These are phyloP conservation scores for Glebionis coronaria DNA, from an alignment of 129 eudicot species.

Conservation along the genomic window DNA sequence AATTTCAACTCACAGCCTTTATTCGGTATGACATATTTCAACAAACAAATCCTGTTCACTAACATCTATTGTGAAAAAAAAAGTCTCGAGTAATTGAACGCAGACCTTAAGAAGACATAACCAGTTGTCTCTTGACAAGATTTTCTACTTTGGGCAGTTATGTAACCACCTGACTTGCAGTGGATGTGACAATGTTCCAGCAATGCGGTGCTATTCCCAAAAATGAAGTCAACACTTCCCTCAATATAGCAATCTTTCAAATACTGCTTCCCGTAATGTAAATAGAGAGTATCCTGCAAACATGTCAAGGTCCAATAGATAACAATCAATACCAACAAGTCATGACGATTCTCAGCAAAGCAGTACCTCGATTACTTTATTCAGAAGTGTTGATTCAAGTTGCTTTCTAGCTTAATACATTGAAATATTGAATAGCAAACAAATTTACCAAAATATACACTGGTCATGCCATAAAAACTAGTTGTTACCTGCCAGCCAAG, in stretches of 20 bases:
- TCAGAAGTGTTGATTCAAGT: background rate
- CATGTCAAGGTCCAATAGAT: background rate
- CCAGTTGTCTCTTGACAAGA: constrained; percentile 91
- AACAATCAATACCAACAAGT: background rate
- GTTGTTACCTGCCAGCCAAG: constrained; percentile 81
- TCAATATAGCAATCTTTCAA: constrained; percentile 85
- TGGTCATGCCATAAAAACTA: background rate
- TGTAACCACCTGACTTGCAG: constrained; percentile 80
- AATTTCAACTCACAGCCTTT: too few species aligned
- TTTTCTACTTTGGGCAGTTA: constrained; percentile 92
- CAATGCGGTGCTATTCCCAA: constrained; percentile 92
- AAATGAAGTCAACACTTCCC: constrained; percentile 96
- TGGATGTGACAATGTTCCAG: constrained; percentile 96
- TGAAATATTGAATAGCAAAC: background rate
- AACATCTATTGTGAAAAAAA: too few species aligned
- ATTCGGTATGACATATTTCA: too few species aligned
- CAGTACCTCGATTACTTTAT: background rate
- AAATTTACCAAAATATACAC: background rate
- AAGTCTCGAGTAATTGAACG: background rate
- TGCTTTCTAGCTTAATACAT: background rate
- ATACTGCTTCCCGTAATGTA: constrained; percentile 90
- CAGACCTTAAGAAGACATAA: constrained; percentile 84
- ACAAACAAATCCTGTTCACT: too few species aligned
- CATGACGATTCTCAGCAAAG: background rate
- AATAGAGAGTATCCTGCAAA: constrained; percentile 71